These are phyloP conservation scores for Volvox carteri DNA, from an alignment of 163 green algal species.

Conservation along the genomic window DNA sequence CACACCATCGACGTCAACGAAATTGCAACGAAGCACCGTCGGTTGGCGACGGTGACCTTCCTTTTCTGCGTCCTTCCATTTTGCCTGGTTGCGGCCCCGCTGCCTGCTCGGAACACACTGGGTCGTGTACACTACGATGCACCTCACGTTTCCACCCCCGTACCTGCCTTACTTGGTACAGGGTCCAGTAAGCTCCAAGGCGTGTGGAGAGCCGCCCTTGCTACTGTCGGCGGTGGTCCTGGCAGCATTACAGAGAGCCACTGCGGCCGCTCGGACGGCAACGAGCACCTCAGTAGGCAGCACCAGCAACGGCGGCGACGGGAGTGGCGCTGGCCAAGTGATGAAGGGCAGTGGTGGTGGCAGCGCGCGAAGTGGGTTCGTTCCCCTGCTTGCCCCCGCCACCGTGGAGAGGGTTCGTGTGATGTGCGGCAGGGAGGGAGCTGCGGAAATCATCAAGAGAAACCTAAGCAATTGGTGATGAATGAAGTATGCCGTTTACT, in stretches of 20 bases:
- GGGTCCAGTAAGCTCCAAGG: conserved; percentile 71
- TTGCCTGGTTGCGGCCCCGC: too few species aligned
- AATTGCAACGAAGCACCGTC: neutral
- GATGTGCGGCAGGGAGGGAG: conserved; percentile 36
- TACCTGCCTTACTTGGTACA: neutral
- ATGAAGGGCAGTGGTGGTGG: neutral
- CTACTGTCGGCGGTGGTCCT: conserved; percentile 70
- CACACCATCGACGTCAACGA: neutral
- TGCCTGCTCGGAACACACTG: neutral
- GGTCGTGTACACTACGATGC: neutral
- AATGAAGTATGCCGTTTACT: too few species aligned
- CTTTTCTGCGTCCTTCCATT: too few species aligned
- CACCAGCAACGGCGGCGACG: neutral
- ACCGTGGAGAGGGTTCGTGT: conserved; percentile 46
- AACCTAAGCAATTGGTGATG: neutral
- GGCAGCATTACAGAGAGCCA: conserved; percentile 68
- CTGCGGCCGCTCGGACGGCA: conserved; percentile 57
- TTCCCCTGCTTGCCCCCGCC: conserved; percentile 34
- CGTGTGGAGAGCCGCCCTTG: conserved; percentile 76
- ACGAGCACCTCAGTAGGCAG: too few species aligned
- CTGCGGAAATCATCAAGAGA: conserved; percentile 25
- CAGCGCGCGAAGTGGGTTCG: neutral
- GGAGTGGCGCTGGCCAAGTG: neutral
- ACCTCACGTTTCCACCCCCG: neutral
- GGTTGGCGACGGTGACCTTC: too few species aligned